Evolutionary conservation across 257 asterid genomes (phyloP).

Genomic region (Fraxinus anomala): DNA sequence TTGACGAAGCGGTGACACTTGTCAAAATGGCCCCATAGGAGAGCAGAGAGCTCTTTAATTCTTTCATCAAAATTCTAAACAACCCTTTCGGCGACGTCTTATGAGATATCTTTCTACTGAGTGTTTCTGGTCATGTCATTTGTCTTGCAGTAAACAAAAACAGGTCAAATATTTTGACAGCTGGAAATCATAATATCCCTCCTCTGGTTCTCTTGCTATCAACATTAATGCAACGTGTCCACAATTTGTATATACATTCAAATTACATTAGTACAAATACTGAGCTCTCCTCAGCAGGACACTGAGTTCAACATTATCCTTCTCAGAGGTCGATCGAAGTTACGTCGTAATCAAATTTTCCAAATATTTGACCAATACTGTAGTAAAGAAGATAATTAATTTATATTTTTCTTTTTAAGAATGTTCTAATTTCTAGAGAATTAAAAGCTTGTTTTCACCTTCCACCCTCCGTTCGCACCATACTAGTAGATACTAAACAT

Average conservation of each 20-base stretch:
- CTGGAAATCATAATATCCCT: not conserved
- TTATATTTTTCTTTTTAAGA: not conserved
- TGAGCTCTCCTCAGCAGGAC: not conserved
- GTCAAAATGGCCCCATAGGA: not conserved
- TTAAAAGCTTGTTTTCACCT: too few relatives aligned
- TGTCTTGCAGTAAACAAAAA: conserved; percentile 1
- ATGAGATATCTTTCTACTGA: conserved; percentile 14
- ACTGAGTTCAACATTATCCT: not conserved
- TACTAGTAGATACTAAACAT: not conserved
- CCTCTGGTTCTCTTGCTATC: not conserved
- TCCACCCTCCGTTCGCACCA: not conserved
- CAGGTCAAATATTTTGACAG: not conserved
- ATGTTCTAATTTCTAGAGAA: not conserved
- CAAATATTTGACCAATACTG: conserved; percentile 16
- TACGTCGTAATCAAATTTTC: conserved; percentile 23
- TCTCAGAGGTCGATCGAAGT: not conserved
- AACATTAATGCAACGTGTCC: conserved; percentile 16
- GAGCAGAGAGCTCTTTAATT: not conserved
- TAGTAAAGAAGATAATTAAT: not conserved
- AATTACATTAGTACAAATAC: conserved; percentile 18
- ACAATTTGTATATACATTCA: not conserved
- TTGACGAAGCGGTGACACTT: not conserved
- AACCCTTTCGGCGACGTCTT: conserved; percentile 12
- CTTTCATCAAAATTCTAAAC: conserved; percentile 10
- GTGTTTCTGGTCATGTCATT: conserved; percentile 21